Conservation (phyloP, 2,329 filamentous ascomycete species). For the Sclerotinia glacialis region DNA sequence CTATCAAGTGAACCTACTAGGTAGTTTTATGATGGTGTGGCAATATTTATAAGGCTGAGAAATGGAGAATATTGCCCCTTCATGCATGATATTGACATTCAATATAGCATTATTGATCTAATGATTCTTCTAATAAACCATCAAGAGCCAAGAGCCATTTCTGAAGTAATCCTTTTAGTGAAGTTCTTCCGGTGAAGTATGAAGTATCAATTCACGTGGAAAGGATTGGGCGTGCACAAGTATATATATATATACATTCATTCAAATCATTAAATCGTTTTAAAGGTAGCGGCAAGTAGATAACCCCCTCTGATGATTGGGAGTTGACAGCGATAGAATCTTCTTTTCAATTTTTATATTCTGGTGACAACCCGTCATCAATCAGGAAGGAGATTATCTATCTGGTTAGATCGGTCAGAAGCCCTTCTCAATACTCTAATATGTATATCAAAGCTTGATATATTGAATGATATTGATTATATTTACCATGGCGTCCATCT, state of each 20-base stretch:
- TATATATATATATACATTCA: not conserved
- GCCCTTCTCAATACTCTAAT: no score
- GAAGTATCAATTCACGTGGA: not conserved
- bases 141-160: no score
- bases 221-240: no score
- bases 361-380: not conserved
- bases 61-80: not conserved
- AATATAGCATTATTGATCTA: not conserved
- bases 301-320: not conserved
- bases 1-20: no score
- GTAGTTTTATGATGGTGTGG: not conserved
- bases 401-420: not conserved
- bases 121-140: no score
- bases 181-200: not conserved
- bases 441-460: not conserved
- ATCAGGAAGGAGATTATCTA: not conserved
- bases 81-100: not conserved
- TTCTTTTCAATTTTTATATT: not conserved
- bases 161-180: not conserved
- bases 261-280: not conserved
- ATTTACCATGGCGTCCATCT: not conserved
- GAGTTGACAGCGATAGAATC: not conserved
- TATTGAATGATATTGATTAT: not conserved
- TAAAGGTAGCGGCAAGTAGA: not conserved
- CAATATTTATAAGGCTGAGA: constrained; percentile 1